Base-by-base conservation (phyloP, 306 rosid genomes). In the Vigna reflexopilosa region DNA sequence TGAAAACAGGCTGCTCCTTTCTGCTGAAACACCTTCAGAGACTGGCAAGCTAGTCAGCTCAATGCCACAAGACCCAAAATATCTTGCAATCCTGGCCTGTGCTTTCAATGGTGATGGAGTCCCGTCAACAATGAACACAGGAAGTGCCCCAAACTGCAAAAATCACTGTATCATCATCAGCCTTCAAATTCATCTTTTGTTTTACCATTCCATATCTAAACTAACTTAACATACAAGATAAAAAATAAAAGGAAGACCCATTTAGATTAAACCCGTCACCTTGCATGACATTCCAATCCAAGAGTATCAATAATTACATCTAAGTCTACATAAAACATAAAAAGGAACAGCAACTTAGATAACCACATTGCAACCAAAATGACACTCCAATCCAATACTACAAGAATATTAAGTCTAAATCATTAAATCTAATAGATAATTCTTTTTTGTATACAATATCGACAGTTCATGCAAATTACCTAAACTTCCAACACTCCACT, bases 101-200 rank as follows among this genome's bases (percentile, higher is more conserved):
- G 94, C 88, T 86, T 95, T 93, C 76, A 93, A 30, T 0, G 83
- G 93, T 0, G 98, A 93, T 2, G 99, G 94, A 72, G 86, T 88
- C 77, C 98, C 99, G 77, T 95, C 98, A 80, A 87, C 84, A 69
- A 95, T 81, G 50, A 95, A 95, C 79, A 95, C 96, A 0, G 94
- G 97, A 81, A 87, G 85, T 14, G 97, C 99, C 74, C 99, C 99
- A 86, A 91, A 93, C 98, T 95, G 85, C 72, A 85, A 82, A 66
- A 79, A 9, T 55, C 51, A 66, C 20, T 64, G 70, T 65, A 61
- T 14, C 40, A 72, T 9, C 30, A 77, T 72, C 20, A 80, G 75
- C 75, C 49, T 55, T 22, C 85, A 49, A 58, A 38, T 9, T 47
- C 69, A 70, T 30, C 7, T 40, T 28, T 2, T 0, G 50, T 63